Percentiles rank a stretch among this genome's conserved stretches.
Conservation (phyloP, 805 yeast genomes). For the Saturnispora halmiae region DNA sequence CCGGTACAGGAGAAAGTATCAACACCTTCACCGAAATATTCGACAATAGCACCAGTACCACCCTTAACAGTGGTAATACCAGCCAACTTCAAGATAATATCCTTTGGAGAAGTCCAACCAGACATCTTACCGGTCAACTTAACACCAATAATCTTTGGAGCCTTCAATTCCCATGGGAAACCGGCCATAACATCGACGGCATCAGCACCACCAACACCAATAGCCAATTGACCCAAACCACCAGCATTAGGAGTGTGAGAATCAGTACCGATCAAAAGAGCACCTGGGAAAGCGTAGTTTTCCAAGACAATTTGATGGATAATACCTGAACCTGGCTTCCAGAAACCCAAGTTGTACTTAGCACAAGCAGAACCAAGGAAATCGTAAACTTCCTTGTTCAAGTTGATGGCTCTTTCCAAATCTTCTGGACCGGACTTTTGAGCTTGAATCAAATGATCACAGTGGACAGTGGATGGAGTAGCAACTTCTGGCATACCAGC, state of each 20-base stretch:
- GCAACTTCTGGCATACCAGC: conserved; percentile 82
- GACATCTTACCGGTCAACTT: conserved; percentile 79
- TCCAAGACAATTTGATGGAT: conserved; percentile 97
- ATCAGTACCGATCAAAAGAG: conserved; percentile 96
- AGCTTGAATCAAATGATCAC: conserved; percentile 97
- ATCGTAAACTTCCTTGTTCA: conserved; percentile 92
- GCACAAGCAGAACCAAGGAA: conserved; percentile 88
- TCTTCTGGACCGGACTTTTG: conserved; percentile 86
- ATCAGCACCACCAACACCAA: conserved; percentile 99
- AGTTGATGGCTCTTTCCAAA: conserved; percentile 67
- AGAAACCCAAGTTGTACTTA: conserved; percentile 93
- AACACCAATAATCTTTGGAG: conserved; percentile 92
- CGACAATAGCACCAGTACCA: conserved; percentile 95
- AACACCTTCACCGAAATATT: conserved; percentile 95
- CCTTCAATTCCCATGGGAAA: conserved; percentile 97
- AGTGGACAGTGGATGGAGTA: conserved; percentile 93
- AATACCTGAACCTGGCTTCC: conserved; percentile 99
- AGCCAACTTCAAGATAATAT: conserved; percentile 86
- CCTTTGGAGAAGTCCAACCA: conserved; percentile 98
- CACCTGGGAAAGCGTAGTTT: conserved; percentile 94
- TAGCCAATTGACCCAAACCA: conserved; percentile 96
- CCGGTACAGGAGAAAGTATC: conserved; percentile 87
- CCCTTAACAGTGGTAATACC: conserved; percentile 93
- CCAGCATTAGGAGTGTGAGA: conserved; percentile 99
- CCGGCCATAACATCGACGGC: conserved; percentile 97